These are phyloP conservation scores for Thoreauomyces humboldtii DNA, from an alignment of 192 early-diverging fungal genomes.

Conservation along the genomic window DNA sequence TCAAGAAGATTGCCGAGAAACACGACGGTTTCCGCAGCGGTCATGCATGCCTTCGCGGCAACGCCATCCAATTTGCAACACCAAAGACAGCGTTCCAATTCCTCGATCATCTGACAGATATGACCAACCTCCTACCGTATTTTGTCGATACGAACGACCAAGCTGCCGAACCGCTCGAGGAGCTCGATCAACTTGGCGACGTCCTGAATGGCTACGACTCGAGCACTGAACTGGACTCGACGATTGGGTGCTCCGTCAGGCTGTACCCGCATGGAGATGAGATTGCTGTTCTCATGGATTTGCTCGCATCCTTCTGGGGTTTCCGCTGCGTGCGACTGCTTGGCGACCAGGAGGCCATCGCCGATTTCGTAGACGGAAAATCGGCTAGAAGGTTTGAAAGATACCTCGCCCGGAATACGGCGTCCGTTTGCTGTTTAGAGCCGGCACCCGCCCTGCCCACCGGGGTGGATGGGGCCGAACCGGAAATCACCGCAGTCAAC, in stretches of 20 bases:
- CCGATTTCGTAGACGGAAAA: not conserved
- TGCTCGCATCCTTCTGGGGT: slow-evolving; percentile 18
- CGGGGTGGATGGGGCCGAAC: too few species aligned
- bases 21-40: slow-evolving; percentile 1
- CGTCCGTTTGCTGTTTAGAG: not conserved
- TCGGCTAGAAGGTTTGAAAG: not conserved
- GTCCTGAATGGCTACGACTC: not conserved
- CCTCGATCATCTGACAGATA: slow-evolving; percentile 4
- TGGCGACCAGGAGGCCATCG: slow-evolving; percentile 1
- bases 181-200: not conserved
- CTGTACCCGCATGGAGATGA: slow-evolving; percentile 18
- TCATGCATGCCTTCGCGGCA: not conserved
- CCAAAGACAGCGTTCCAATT: not conserved
- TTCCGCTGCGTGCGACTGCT: not conserved
- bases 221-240: not conserved
- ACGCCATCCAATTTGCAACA: slow-evolving; percentile 5
- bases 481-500: too few species aligned
- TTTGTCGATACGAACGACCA: slow-evolving; percentile 11
- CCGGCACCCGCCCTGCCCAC: not conserved
- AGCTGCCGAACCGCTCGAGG: slow-evolving; percentile 1
- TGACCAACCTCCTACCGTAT: slow-evolving; percentile 19
- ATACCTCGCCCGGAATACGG: not conserved
- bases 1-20: not conserved
- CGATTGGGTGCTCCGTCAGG: not conserved
- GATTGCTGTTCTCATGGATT: slow-evolving; percentile 8